Evolutionary conservation across 2,329 filamentous ascomycete species (phyloP), one percentile per base, ranked within the genome.

Genomic region (Fusarium cicatricum): DNA sequence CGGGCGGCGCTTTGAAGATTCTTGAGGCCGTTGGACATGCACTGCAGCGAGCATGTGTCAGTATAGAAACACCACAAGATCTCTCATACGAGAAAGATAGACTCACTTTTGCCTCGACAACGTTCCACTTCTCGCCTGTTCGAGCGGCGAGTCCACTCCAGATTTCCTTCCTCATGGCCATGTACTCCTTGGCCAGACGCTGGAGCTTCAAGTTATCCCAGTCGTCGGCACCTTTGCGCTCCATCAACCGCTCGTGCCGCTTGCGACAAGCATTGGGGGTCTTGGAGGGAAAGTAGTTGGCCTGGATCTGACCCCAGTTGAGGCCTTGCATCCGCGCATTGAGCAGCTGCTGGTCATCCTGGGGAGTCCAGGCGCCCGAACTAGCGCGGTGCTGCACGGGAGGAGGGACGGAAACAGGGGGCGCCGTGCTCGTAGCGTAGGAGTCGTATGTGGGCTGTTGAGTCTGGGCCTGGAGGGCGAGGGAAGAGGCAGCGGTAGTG

Each of bases 221-320:
- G 68, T 93, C 89, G 66, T 91, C 88, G 41, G 87, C 85, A 53
- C 87, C 86, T 71, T 82, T 83, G 63, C 88, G 86, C 76, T 94
- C 90, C 81, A 94, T 88, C 63, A 96, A 78, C 34, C 92, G 84
- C 76, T 96, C 92, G 69, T 96, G 91, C 50, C 92, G 86, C 78
- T 96, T 96, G 62, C 92, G 90, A 76, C 92, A 96, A 15, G 92
- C 92, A 72, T 95, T 95, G 54, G 89, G 79, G 9, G 85, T 86
- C 79, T 96, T 96, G 72, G 77, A 81, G 1, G 88, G 89, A 72
- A 96, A 96, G 75, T 91, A 86, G 58, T 82, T 85, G 58, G 82
- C 81, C 67, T 92, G 88, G 70, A 96, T 95, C 67, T 91, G 88
- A 48, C 85, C 84, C 92, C 92, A 96, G 75, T 93, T 94, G 72